phyloP scores from a whole-genome alignment of 768 basidiomycete genomes.

The Pisolithus marmoratus region DNA sequence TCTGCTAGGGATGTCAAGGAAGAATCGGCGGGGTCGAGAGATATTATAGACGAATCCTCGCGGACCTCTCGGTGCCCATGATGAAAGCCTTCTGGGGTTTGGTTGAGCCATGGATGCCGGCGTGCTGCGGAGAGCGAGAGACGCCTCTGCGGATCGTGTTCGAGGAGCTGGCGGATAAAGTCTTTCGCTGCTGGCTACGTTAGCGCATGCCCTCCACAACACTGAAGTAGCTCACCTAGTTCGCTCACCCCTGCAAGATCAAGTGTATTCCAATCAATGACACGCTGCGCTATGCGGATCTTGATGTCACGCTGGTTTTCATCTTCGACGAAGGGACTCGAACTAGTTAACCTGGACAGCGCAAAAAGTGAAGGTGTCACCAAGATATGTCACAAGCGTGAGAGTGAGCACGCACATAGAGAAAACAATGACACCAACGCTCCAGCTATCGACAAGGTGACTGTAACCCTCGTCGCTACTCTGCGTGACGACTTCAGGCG shows the following conservation, averaged over 20 bases:
- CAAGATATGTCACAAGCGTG: background rate
- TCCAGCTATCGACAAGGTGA: constrained; percentile 92
- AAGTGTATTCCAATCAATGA: constrained; percentile 58
- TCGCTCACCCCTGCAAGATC: constrained; percentile 32
- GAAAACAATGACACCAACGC: constrained; percentile 90
- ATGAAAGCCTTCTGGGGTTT: background rate
- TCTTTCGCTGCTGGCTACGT: constrained; percentile 44
- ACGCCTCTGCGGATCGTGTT: constrained; percentile 56
- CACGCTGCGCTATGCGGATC: constrained; percentile 51
- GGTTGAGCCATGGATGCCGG: constrained; percentile 69
- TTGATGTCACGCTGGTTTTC: constrained; percentile 55
- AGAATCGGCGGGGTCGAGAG: constrained; percentile 9
- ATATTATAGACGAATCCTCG: constrained; percentile 6
- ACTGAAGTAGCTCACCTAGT: constrained; percentile 36
- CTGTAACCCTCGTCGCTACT: constrained; percentile 67
- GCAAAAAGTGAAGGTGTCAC: background rate
- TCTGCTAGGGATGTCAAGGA: constrained; percentile 19
- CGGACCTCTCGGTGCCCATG: background rate
- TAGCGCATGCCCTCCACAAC: background rate
- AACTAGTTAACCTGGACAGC: constrained; percentile 61
- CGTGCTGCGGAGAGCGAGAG: constrained; percentile 69
- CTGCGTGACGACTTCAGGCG: constrained; percentile 83
- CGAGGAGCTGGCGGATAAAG: constrained; percentile 66
- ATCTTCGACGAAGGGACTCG: constrained; percentile 78
- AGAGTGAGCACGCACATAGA: constrained; percentile 57